A percentile compares a stretch with the other conserved stretches of the same genome.
These are phyloP conservation scores for Alternaria panax DNA, from an alignment of 2,329 filamentous ascomycete genomes.

Conservation along the genomic window DNA sequence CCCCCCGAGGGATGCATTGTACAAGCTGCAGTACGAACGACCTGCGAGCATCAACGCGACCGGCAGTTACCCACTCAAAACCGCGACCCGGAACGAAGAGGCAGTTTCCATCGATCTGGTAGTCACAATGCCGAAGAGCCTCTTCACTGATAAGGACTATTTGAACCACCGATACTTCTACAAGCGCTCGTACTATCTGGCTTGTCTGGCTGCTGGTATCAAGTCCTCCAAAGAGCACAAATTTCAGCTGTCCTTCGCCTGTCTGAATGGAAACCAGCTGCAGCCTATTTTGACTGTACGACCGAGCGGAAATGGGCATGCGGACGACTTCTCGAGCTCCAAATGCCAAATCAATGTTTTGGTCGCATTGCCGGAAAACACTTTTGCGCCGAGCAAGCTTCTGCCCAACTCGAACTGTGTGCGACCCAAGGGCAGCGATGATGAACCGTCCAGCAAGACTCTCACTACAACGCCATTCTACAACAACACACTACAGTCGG, in stretches of 20 bases:
- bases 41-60: conserved; percentile 84
- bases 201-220: conserved; percentile 77
- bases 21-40: conserved; percentile 79
- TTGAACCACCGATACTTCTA: conserved; percentile 93
- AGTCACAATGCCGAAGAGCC: conserved; percentile 77
- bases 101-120: conserved; percentile 78
- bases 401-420: conserved; percentile 74
- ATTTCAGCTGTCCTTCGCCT: conserved; percentile 68
- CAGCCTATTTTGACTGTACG: conserved; percentile 70
- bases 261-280: conserved; percentile 75
- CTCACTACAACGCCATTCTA: conserved; percentile 77
- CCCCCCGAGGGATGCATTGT: conserved; percentile 77
- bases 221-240: conserved; percentile 63
- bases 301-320: conserved; percentile 42
- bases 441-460: conserved; percentile 49
- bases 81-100: conserved; percentile 70
- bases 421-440: conserved; percentile 60
- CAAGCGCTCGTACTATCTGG: conserved; percentile 89
- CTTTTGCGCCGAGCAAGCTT: conserved; percentile 77
- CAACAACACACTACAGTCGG: conserved; percentile 83
- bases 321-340: conserved; percentile 48
- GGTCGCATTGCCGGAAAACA: conserved; percentile 71
- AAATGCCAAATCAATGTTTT: conserved; percentile 72
- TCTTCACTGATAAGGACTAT: conserved; percentile 96
- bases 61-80: conserved; percentile 83